Evolutionary conservation across 2,329 filamentous ascomycete species (phyloP).

Genomic region (Beauveria bassiana): DNA sequence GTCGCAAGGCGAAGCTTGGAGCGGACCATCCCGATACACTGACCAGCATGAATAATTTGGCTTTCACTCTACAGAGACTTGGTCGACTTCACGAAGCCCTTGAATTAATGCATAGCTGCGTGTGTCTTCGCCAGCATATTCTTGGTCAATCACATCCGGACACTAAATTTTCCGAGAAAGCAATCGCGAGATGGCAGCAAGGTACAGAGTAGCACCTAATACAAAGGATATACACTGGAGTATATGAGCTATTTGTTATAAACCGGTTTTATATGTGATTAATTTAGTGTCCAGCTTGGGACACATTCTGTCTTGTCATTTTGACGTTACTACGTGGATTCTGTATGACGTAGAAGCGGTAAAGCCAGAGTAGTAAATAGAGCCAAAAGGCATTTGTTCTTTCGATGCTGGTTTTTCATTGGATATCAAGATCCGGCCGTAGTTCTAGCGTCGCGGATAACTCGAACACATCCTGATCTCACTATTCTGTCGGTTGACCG

Average conservation of each 20-base stretch:
- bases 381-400: too few species aligned
- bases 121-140: background rate
- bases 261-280: background rate
- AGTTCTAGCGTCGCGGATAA: too few species aligned
- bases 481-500: too few species aligned
- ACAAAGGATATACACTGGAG: background rate
- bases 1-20: background rate
- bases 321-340: too few species aligned
- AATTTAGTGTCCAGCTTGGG: background rate
- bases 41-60: background rate
- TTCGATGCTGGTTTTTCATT: too few species aligned
- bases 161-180: background rate
- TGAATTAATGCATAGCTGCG: background rate
- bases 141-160: background rate
- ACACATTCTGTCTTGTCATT: background rate
- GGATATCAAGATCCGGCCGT: too few species aligned
- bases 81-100: background rate
- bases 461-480: too few species aligned
- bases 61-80: background rate
- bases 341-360: too few species aligned
- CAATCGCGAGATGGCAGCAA: background rate
- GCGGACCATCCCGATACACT: slow-evolving; percentile 6
- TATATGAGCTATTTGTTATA: background rate
- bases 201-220: background rate
- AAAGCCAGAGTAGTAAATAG: too few species aligned